A percentile compares a stretch with the other conserved stretches of the same genome.
Evolutionary conservation across 1,284 basidiomycete species (phyloP).

Genomic region (Phaffia rhodozyma): DNA sequence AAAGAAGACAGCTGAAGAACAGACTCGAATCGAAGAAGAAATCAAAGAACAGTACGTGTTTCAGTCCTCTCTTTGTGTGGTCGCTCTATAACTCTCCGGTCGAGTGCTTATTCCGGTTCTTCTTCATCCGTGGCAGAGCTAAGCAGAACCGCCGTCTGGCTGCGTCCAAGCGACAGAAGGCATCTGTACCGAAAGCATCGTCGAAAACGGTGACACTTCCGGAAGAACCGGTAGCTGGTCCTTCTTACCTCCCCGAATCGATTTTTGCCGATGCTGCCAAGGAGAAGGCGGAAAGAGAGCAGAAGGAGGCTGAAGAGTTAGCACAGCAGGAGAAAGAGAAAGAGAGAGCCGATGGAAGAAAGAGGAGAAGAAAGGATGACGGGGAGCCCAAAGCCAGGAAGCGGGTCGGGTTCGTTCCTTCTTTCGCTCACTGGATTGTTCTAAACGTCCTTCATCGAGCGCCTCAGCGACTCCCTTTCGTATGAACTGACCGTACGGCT

Average conservation of each 20-base stretch:
- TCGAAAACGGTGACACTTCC: background rate
- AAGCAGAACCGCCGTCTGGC: conserved; percentile 10
- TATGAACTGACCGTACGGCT: background rate
- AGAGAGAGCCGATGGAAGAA: background rate
- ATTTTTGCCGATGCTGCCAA: conserved; percentile 1
- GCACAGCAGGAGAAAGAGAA: background rate
- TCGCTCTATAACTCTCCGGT: background rate
- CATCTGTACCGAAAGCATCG: background rate
- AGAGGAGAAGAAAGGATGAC: conserved; percentile 1
- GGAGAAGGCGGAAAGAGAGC: background rate
- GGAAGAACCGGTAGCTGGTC: background rate
- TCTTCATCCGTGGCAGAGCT: background rate
- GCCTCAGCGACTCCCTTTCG: background rate
- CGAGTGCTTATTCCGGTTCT: background rate
- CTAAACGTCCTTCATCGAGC: background rate
- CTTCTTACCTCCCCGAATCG: conserved; percentile 10
- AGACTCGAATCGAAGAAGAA: background rate
- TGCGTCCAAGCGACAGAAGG: background rate
- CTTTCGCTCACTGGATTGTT: background rate
- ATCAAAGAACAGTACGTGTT: conserved; percentile 5
- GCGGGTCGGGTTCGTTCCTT: background rate
- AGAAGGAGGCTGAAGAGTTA: background rate
- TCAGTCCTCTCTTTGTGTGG: background rate
- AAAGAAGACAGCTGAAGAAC: conserved; percentile 13
- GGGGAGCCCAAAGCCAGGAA: background rate